phyloP scores from a whole-genome alignment of 1,284 basidiomycete species.

The Retiboletus flavoniger region DNA sequence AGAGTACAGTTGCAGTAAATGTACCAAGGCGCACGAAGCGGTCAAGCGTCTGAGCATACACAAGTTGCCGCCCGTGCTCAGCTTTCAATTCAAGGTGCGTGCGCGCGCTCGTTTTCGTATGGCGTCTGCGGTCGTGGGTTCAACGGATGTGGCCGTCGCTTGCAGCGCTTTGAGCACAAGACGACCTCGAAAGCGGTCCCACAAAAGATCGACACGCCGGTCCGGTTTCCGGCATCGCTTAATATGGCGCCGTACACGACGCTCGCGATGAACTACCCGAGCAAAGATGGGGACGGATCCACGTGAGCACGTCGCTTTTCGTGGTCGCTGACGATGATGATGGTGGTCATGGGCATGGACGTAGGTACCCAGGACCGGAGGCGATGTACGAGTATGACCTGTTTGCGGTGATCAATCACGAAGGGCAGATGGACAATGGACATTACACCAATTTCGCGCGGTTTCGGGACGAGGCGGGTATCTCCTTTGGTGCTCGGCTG shows the following conservation, averaged over 20 bases:
- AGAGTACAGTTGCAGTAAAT: slow-evolving; percentile 74
- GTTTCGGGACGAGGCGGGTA: slow-evolving; percentile 68
- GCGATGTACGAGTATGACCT: slow-evolving; percentile 88
- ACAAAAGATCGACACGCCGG: slow-evolving; percentile 82
- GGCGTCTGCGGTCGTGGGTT: not conserved
- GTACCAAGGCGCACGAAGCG: slow-evolving; percentile 69
- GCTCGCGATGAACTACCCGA: slow-evolving; percentile 47
- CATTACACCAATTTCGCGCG: slow-evolving; percentile 89
- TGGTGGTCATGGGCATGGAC: not conserved
- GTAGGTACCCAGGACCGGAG: slow-evolving; percentile 54
- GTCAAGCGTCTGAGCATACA: slow-evolving; percentile 84
- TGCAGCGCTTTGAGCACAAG: slow-evolving; percentile 89
- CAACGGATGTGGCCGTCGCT: not conserved
- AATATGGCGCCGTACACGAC: slow-evolving; percentile 90
- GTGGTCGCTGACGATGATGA: not conserved
- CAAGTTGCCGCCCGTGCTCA: slow-evolving; percentile 86
- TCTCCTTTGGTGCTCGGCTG: not conserved
- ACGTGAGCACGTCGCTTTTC: slow-evolving; percentile 33
- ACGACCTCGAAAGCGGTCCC: slow-evolving; percentile 66
- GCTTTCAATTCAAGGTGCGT: slow-evolving; percentile 95
- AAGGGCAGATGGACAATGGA: slow-evolving; percentile 92
- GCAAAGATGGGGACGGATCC: slow-evolving; percentile 41
- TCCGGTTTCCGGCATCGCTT: slow-evolving; percentile 80
- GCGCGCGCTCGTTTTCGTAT: not conserved
- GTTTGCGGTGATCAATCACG: slow-evolving; percentile 92